Base-by-base conservation (phyloP, 2,329 filamentous ascomycete genomes). In the Penicillium aurantiogriseum region DNA sequence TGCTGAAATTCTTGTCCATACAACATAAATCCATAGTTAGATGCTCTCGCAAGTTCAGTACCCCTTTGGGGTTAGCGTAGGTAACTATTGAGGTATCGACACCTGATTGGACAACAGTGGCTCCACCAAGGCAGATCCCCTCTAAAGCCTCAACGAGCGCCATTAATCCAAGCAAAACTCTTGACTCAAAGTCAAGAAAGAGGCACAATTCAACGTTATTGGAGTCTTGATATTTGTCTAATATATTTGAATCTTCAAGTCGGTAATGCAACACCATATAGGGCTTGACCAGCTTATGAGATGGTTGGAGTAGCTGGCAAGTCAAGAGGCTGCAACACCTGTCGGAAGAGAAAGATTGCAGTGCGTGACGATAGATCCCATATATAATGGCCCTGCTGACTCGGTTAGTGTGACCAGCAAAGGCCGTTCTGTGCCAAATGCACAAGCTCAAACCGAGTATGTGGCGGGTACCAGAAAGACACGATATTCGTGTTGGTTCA, bases 391-490 rank as follows among this genome's bases (percentile, higher is more conserved):
- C 33, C 42, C 36, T 23, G 27, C 21, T 49, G 21, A 49, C 17
- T 11, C 10, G 5, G 46, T 38, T 42, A 73, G 70, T 74, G 71
- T 59, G 69, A 67, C 36, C 63, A 71, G 19, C 57, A 69, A 59
- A 62, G 58, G 42, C 71, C 71, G 13, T 40, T 39, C 11, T 74
- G 71, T 61, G 52, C 56, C 13, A 68, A 72, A 57, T 74, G 71
- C 43, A 62, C 65, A 23, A 65, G 65, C 47, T 71, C 70, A 10
- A 68, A 67, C 13, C 63, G 70, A 53, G 47, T 51, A n/a, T 74
- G 71, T 54, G 56, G 58, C 7, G 71, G 71, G 9, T 74, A 73
- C 56, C 63, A 64, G 36, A 63, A 63, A 33, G 60, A 69, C 8
- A 65, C 60, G 19, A 59, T 67, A 8, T 73, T 74, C 47, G 64